phyloP scores from a whole-genome alignment of 2,329 filamentous ascomycete species.

The Alternaria solani region DNA sequence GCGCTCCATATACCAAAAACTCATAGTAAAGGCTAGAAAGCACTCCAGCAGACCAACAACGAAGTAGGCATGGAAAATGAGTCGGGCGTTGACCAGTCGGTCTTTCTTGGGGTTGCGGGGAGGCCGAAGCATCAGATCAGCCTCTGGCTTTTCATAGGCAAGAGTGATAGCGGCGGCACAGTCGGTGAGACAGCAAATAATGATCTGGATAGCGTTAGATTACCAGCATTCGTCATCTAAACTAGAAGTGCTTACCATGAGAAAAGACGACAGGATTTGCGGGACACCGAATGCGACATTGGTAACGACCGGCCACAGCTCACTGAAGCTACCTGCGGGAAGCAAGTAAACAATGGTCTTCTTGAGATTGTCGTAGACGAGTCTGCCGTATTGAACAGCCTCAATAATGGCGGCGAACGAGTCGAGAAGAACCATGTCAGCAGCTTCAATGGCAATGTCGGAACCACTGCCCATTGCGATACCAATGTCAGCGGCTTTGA shows the following conservation, averaged over 20 bases:
- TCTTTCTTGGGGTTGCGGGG: conserved; percentile 75
- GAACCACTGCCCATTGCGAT: conserved; percentile 66
- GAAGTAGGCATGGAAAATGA: conserved; percentile 77
- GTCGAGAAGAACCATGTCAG: conserved; percentile 71
- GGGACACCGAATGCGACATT: conserved; percentile 76
- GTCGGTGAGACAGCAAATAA: conserved; percentile 74
- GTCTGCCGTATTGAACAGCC: conserved; percentile 74
- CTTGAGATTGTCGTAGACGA: conserved; percentile 82
- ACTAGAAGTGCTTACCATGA: conserved; percentile 60
- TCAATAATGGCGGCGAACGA: conserved; percentile 76
- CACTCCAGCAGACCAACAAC: conserved; percentile 67
- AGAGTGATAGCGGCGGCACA: conserved; percentile 70
- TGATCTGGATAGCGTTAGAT: conserved; percentile 30
- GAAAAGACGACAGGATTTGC: conserved; percentile 75
- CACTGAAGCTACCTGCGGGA: conserved; percentile 75
- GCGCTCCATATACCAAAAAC: conserved; percentile 55
- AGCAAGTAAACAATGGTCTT: conserved; percentile 79
- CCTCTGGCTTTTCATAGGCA: conserved; percentile 79
- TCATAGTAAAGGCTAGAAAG: conserved; percentile 55
- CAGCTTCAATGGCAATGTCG: conserved; percentile 69
- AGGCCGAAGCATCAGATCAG: conserved; percentile 73
- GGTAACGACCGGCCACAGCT: conserved; percentile 78
- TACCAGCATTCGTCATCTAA: rapidly evolving
- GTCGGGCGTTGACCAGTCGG: conserved; percentile 74
- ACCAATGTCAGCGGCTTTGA: conserved; percentile 67